These are phyloP conservation scores for Mycena albidolilacea DNA, from an alignment of 768 basidiomycete genomes.

Conservation along the genomic window DNA sequence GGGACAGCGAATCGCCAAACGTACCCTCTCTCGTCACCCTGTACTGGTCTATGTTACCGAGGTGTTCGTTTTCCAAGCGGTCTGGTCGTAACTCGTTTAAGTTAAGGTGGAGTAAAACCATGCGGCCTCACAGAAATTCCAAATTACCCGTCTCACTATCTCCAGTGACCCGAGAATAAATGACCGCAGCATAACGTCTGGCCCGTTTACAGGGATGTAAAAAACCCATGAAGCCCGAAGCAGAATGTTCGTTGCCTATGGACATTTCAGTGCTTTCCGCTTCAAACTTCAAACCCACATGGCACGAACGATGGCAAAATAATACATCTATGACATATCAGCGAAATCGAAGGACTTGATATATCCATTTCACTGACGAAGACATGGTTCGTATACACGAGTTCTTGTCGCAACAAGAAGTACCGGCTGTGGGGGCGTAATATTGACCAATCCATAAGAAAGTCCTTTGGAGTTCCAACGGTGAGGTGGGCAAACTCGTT, in stretches of 20 bases:
- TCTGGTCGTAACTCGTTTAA: constrained; percentile 53
- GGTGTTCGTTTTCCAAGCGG: constrained; percentile 91
- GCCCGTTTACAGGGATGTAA: constrained; percentile 73
- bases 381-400: constrained; percentile 78
- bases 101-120: constrained; percentile 15
- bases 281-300: neutral
- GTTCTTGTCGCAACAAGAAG: constrained; percentile 78
- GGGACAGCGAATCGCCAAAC: constrained; percentile 70
- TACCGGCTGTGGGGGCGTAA: constrained; percentile 69
- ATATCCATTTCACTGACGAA: constrained; percentile 58
- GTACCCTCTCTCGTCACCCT: constrained; percentile 88
- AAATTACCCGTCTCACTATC: constrained; percentile 83
- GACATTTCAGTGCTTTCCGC: constrained; percentile 5
- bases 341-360: neutral
- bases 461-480: constrained; percentile 65
- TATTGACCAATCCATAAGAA: constrained; percentile 94
- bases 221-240: constrained; percentile 89
- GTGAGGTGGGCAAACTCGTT: neutral
- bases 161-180: constrained; percentile 84
- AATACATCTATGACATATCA: constrained; percentile 69
- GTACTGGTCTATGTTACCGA: constrained; percentile 95
- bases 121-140: constrained; percentile 87
- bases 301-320: constrained; percentile 77
- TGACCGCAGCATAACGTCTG: constrained; percentile 66
- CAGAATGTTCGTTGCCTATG: constrained; percentile 77